phyloP scores from a whole-genome alignment of 2,329 filamentous ascomycete species.

The Pestalotiopsis sp. region DNA sequence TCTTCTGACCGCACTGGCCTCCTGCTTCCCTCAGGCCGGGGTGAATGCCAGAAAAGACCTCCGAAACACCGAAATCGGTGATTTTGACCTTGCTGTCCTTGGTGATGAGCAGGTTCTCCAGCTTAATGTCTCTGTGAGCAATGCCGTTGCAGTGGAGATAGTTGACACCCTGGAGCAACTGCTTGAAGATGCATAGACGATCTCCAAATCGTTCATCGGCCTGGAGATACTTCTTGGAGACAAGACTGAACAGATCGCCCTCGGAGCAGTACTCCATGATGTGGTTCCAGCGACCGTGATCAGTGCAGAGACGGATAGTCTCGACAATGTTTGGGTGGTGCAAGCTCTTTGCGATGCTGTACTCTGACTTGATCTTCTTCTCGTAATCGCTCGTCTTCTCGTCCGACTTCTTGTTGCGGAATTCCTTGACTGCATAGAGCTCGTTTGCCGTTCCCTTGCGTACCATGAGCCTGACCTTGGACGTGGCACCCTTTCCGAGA shows the following conservation, averaged over 20 bases:
- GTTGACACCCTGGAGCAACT: constrained; percentile 78
- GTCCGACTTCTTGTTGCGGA: constrained; percentile 69
- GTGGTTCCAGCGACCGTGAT: constrained; percentile 80
- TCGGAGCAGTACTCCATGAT: constrained; percentile 91
- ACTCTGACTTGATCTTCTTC: constrained; percentile 91
- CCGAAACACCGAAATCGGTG: constrained; percentile 87
- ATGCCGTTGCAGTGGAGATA: constrained; percentile 85
- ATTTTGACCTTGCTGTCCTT: constrained; percentile 85
- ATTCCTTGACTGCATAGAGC: constrained; percentile 86
- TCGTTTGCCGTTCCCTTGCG: constrained; percentile 67
- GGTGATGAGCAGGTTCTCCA: constrained; percentile 82
- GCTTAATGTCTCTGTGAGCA: constrained; percentile 88
- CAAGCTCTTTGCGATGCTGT: constrained; percentile 81
- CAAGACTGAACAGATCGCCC: constrained; percentile 77
- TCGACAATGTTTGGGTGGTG: constrained; percentile 88
- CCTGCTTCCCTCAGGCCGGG: constrained; percentile 74
- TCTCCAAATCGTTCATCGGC: constrained; percentile 67
- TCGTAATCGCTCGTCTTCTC: constrained; percentile 78
- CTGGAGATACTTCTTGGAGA: constrained; percentile 71
- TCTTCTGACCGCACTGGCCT: constrained; percentile 73
- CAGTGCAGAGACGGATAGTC: constrained; percentile 74
- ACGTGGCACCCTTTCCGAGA: constrained; percentile 81
- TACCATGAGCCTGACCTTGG: constrained; percentile 79
- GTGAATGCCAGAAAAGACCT: constrained; percentile 82
- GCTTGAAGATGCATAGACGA: constrained; percentile 85